Evolutionary conservation across 805 yeast genomes (phyloP).

Genomic region (Barnettozyma siamensis): DNA sequence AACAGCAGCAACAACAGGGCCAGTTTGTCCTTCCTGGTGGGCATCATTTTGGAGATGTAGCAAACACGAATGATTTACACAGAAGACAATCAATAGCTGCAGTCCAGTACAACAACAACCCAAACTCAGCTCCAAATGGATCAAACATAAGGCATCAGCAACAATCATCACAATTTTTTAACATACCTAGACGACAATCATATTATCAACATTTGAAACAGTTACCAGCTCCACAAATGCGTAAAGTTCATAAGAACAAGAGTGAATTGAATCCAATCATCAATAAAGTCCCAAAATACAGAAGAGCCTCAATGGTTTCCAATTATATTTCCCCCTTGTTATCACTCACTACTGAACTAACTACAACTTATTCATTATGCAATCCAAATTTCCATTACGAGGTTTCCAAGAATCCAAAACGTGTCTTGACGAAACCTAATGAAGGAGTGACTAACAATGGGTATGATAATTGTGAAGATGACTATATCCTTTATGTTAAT

Average conservation of each 20-base stretch:
- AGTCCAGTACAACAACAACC: conserved; percentile 14
- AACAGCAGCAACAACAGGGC: neutral
- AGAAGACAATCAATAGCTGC: conserved; percentile 35
- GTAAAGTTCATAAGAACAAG: conserved; percentile 31
- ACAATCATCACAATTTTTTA: conserved; percentile 8
- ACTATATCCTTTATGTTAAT: conserved; percentile 89
- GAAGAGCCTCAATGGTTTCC: conserved; percentile 63
- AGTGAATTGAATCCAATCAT: conserved; percentile 56
- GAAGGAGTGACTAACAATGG: conserved; percentile 81
- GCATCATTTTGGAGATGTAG: conserved; percentile 26
- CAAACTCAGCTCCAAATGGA: conserved; percentile 8
- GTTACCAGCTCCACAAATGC: conserved; percentile 44
- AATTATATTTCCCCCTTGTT: conserved; percentile 69
- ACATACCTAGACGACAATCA: conserved; percentile 18
- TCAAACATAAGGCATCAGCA: conserved; percentile 14
- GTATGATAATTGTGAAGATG: conserved; percentile 80
- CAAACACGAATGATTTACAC: conserved; percentile 22
- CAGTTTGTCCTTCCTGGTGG: neutral
- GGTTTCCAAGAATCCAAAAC: conserved; percentile 78
- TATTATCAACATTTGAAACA: conserved; percentile 28
- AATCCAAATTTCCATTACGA: conserved; percentile 81
- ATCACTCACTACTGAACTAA: conserved; percentile 71
- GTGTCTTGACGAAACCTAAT: conserved; percentile 89
- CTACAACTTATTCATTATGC: conserved; percentile 80
- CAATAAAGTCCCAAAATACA: conserved; percentile 59